Evolutionary conservation across 345 rosid species (phyloP).

Genomic region (Heritiera fomes): DNA sequence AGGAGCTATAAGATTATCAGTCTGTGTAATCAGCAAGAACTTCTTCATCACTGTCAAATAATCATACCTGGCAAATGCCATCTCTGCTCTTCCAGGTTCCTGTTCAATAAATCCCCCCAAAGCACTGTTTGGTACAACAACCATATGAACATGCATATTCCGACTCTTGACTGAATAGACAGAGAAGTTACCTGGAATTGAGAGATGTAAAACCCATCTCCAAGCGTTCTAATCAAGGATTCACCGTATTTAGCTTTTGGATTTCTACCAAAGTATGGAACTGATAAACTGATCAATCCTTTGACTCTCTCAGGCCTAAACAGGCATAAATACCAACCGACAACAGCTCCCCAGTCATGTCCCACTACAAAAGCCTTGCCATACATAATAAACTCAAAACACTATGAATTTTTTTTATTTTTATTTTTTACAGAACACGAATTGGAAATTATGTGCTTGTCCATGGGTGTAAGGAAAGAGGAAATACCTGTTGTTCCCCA

Average conservation of each 20-base stretch:
- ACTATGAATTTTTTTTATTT: not conserved
- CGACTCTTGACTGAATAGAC: not conserved
- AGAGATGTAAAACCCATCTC: conserved; percentile 56
- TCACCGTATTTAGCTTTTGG: conserved; percentile 39
- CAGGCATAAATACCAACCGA: conserved; percentile 53
- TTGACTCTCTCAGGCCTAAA: conserved; percentile 60
- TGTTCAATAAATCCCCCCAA: conserved; percentile 12
- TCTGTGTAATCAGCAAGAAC: conserved; percentile 52
- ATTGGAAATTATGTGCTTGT: not conserved
- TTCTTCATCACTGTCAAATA: conserved; percentile 64
- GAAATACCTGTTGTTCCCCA: conserved; percentile 46
- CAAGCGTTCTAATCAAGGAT: conserved; percentile 27
- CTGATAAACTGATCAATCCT: conserved; percentile 47
- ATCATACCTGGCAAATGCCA: conserved; percentile 62
- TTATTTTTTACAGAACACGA: not conserved
- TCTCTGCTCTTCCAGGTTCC: conserved; percentile 80
- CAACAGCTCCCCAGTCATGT: conserved; percentile 69
- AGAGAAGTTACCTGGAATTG: conserved; percentile 59
- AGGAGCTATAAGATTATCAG: conserved; percentile 58
- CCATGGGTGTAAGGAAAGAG: not conserved
- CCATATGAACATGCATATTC: not conserved
- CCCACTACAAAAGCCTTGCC: conserved; percentile 65
- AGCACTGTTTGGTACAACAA: not conserved
- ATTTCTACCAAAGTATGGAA: conserved; percentile 46
- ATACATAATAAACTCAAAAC: not conserved